Percentiles rank a stretch among this genome's conserved stretches.
Evolutionary conservation across 169 alveolate genomes (phyloP).

Genomic region (Babesia divergens): DNA sequence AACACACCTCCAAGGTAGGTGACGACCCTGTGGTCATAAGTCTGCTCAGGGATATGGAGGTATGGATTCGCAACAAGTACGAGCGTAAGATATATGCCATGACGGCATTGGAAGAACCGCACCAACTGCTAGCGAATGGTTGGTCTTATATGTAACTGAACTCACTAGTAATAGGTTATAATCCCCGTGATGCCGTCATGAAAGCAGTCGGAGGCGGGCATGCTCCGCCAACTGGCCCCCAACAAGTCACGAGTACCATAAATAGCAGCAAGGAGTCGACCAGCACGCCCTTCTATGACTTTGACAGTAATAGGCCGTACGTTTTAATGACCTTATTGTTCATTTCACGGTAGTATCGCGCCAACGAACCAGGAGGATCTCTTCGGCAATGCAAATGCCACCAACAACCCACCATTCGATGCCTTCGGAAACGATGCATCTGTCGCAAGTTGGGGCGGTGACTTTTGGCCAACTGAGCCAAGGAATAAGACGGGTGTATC

Average conservation of each 20-base stretch:
- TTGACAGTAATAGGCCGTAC: neutral
- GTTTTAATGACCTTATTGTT: neutral
- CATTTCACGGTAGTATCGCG: neutral
- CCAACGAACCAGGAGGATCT: neutral
- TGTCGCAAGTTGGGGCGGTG: constrained; percentile 31
- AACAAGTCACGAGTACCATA: too few relatives aligned
- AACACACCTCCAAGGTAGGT: constrained; percentile 39
- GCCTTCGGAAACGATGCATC: constrained; percentile 1
- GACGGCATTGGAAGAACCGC: constrained; percentile 69
- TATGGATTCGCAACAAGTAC: constrained; percentile 82
- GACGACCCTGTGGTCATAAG: neutral
- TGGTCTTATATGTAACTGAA: neutral
- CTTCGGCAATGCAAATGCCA: neutral
- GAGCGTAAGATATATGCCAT: constrained; percentile 77
- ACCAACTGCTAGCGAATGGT: constrained; percentile 47
- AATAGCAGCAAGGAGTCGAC: too few relatives aligned
- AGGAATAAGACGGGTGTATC: neutral
- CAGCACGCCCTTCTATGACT: neutral
- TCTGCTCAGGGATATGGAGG: constrained; percentile 71
- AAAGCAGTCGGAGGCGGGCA: neutral
- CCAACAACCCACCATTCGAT: constrained; percentile 1
- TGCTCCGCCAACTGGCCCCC: constrained; percentile 3
- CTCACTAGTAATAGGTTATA: constrained; percentile 22
- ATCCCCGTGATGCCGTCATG: constrained; percentile 39
- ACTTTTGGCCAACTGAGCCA: constrained; percentile 10